Evolutionary conservation across 1,284 basidiomycete genomes (phyloP), one percentile per base, ranked within the genome.

Genomic region (Cerrena zonata): DNA sequence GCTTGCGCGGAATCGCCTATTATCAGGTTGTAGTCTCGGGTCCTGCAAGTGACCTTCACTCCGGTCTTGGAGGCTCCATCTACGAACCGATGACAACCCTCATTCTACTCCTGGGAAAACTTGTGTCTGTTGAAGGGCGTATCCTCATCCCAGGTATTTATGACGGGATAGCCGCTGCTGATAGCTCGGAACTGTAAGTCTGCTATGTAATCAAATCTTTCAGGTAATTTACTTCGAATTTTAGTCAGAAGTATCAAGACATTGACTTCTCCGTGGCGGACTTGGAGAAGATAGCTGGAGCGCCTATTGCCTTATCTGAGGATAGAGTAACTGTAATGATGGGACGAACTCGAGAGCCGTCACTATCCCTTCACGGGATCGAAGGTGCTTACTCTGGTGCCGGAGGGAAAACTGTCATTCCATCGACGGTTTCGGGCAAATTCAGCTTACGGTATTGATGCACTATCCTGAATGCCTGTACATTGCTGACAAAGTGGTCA

Each of bases 341-440:
- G 92, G 89, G 86, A 30, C 83, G 91, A 58, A 93, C 92, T 90
- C 79, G 87, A 46, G 80, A 85, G 68, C 92, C 94, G 1, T 89
- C 86, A 54, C 78, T 99, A 53, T 95, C 92, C 2, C 72, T 99
- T 13, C 95, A 99, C 69, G 96, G 95, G 23, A 95, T 99, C 62
- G 93, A 98, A 69, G 95, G 96, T 50, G 96, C 94, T 3, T 98
- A 97, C 76, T 90, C 84, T 53, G 89, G 87, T 4, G 77, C 81
- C 1, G 91, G 91, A 4, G 84, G 80, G 43, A 96, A 96, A 82
- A 99, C 95, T 0, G 95, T 99, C 64, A 99, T 99, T 69, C 95
- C 76, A 0, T 89, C 91, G 34, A 85, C 85, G 53, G 92, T 98
- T 25, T 75, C 84, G 5, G 95, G 94, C 49, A 97, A 95, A 71